Base-by-base conservation (phyloP, 1,284 basidiomycete genomes). In the Neonothopanus nambi region DNA sequence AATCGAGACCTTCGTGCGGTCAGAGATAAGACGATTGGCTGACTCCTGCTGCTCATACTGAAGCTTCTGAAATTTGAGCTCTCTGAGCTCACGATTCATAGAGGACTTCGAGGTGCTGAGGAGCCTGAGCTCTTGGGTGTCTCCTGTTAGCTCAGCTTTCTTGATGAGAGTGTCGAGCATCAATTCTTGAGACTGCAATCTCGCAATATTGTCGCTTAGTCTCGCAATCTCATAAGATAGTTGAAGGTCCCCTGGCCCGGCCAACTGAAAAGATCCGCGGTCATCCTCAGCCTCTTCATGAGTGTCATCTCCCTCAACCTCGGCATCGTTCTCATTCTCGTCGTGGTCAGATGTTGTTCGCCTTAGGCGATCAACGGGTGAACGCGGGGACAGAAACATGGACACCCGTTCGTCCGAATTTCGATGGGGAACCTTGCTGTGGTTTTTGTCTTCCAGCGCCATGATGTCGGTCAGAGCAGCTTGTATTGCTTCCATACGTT, bases 391-490 rank as follows among this genome's bases (percentile, higher is more conserved):
- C 30, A 59, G 26, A 36, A 53, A 54, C 42, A 56, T 51, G 23
- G 57, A 56, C 9, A 54, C 42, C 43, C 52, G 46, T 50, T 41
- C 36, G 5, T 48, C 55, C 28, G 40, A 44, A 48, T 41, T 39
- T 17, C 30, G 43, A 17, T n/a, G 30, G 12, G 52, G 52, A 23
- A 41, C 48, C 24, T 38, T 52, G 21, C 44, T 20, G 60, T 52
- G 26, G 56, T 49, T 26, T 18, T 78, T 77, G 56, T 81, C 80
- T 64, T 95, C 93, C 26, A 87, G 75, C 2, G 92, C 91, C 62
- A 98, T 95, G 66, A 98, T 97, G 65, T 94, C 92, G 15, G 90
- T 95, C 55, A 98, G 75, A 1, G 95, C 95, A 3, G 93, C 91
- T 63, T 95, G 93, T 20, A 98, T 94, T 3, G 93, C 94, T 60